phyloP scores from a whole-genome alignment of 2,329 filamentous ascomycete genomes.

The Fusarium sp. region DNA sequence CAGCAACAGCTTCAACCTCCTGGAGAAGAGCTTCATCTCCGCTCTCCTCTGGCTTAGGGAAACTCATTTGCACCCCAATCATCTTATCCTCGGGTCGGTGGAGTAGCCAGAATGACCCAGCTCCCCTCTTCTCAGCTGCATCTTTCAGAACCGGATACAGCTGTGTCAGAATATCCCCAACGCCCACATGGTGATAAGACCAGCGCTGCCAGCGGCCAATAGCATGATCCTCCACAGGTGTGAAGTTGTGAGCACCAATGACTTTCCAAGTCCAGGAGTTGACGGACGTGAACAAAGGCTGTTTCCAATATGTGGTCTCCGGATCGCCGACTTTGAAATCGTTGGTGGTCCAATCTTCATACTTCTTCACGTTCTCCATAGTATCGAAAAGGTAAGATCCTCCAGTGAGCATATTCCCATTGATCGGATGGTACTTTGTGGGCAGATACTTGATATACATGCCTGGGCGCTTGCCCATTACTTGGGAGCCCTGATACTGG shows the following conservation, averaged over 20 bases:
- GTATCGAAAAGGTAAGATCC: slow-evolving; percentile 36
- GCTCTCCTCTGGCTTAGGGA: not conserved
- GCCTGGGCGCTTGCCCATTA: slow-evolving; percentile 30
- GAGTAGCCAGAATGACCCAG: slow-evolving; percentile 34
- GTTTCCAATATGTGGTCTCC: slow-evolving; percentile 38
- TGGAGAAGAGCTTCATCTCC: slow-evolving; percentile 7
- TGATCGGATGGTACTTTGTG: slow-evolving; percentile 29
- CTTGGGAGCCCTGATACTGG: slow-evolving; percentile 29
- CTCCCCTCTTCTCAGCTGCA: slow-evolving; percentile 25
- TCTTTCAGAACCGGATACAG: slow-evolving; percentile 35
- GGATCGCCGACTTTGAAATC: slow-evolving; percentile 40
- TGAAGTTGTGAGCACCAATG: slow-evolving; percentile 36
- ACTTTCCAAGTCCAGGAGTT: slow-evolving; percentile 30
- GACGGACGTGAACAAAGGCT: slow-evolving; percentile 32
- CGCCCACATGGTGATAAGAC: slow-evolving; percentile 21
- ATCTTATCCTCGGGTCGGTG: slow-evolving; percentile 27
- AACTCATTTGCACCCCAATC: slow-evolving; percentile 29
- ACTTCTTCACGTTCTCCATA: slow-evolving; percentile 19
- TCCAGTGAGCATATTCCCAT: slow-evolving; percentile 30
- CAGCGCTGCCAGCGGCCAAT: slow-evolving; percentile 39
- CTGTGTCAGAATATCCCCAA: slow-evolving; percentile 26
- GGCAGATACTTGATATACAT: slow-evolving; percentile 41
- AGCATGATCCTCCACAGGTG: slow-evolving; percentile 7
- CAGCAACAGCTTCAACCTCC: not conserved
- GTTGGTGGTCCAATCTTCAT: slow-evolving; percentile 34